These are phyloP conservation scores for Botryobasidium botryosum DNA, from an alignment of 768 basidiomycete genomes.

Conservation along the genomic window DNA sequence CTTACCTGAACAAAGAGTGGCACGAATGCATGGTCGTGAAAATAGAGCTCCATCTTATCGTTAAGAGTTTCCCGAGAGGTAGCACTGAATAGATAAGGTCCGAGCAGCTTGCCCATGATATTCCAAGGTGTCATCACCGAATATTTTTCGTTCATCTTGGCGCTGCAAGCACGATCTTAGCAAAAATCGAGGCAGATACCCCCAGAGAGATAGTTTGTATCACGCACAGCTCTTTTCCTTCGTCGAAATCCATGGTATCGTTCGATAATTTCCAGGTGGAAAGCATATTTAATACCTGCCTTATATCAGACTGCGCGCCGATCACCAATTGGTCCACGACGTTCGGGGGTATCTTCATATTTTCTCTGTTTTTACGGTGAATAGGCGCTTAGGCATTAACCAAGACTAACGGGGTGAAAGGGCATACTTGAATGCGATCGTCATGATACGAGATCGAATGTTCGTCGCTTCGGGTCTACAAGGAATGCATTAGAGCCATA, in stretches of 20 bases:
- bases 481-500: constrained; percentile 5
- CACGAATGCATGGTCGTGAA: constrained; percentile 87
- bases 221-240: constrained; percentile 76
- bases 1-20: constrained; percentile 90
- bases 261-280: constrained; percentile 91
- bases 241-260: constrained; percentile 71
- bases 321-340: constrained; percentile 83
- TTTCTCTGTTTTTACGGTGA: constrained; percentile 40
- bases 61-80: constrained; percentile 66
- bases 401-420: background rate
- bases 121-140: constrained; percentile 83
- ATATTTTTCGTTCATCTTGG: constrained; percentile 85
- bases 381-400: background rate
- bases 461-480: constrained; percentile 56
- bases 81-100: constrained; percentile 76
- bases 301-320: constrained; percentile 88
- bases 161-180: constrained; percentile 26
- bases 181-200: no score
- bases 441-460: constrained; percentile 74
- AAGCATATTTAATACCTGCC: constrained; percentile 94
- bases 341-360: constrained; percentile 78
- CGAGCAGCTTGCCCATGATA: constrained; percentile 73
- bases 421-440: constrained; percentile 82
- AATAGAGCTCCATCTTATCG: constrained; percentile 93
- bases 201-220: background rate